These are phyloP conservation scores for Neurospora sp. DNA, from an alignment of 495 filamentous ascomycete species.

Conservation along the genomic window DNA sequence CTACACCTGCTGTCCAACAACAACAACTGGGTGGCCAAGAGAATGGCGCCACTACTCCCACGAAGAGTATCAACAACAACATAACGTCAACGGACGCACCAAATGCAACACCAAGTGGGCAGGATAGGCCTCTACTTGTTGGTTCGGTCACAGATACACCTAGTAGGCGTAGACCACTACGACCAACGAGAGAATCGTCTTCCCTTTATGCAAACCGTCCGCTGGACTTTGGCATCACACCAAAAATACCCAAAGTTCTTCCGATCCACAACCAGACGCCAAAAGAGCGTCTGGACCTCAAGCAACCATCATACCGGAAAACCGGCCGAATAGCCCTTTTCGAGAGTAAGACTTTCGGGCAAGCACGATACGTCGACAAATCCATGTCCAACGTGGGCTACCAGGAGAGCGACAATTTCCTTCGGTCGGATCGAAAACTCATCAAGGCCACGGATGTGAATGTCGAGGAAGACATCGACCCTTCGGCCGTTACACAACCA, in stretches of 20 bases:
- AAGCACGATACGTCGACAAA: slow-evolving; percentile 63
- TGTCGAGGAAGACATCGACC: slow-evolving; percentile 75
- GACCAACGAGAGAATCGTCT: slow-evolving; percentile 38
- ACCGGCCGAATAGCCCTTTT: slow-evolving; percentile 45
- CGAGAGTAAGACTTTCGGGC: slow-evolving; percentile 45
- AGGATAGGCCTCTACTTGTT: slow-evolving; percentile 19
- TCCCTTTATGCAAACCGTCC: slow-evolving; percentile 37
- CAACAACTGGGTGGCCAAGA: slow-evolving; percentile 11
- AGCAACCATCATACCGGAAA: slow-evolving; percentile 47
- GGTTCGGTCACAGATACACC: slow-evolving; percentile 25
- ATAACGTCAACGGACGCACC: background rate
- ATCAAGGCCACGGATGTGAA: slow-evolving; percentile 67
- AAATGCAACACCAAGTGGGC: slow-evolving; percentile 17
- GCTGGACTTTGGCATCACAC: slow-evolving; percentile 25
- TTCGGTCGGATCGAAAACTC: slow-evolving; percentile 63
- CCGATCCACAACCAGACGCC: slow-evolving; percentile 45
- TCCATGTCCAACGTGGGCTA: slow-evolving; percentile 92
- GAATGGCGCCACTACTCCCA: slow-evolving; percentile 28
- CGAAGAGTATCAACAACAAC: slow-evolving; percentile 19
- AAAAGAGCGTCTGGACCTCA: slow-evolving; percentile 51
- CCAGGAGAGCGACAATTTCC: slow-evolving; percentile 83
- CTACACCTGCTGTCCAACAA: slow-evolving; percentile 27
- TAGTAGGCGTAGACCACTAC: slow-evolving; percentile 34
- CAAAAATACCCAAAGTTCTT: slow-evolving; percentile 38
- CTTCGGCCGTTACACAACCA: slow-evolving; percentile 42